Evolutionary conservation across 202 grass and related monocot genomes (phyloP), one percentile per base, ranked within the genome.

Genomic region (Brachypodium distachyon): DNA sequence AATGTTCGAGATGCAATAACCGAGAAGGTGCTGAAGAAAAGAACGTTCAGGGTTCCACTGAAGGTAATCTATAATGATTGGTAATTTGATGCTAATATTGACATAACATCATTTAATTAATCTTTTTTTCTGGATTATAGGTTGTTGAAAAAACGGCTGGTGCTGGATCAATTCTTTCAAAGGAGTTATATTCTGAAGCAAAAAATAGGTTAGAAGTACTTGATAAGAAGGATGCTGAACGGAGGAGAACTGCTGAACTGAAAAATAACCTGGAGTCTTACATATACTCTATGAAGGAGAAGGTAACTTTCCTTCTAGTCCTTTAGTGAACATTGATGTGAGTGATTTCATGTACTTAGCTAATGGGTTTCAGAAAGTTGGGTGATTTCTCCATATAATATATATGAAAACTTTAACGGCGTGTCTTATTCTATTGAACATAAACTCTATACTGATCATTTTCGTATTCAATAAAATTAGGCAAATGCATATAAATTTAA

Each of bases 271-370:
- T 99, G 16, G 96, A 99, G 58, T 93, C 85, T 49, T 99, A 96
- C 77, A 99, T 89, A 87, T 99, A 99, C 78, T 93, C 90, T 53
- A 99, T 89, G 81, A 99, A 91, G 69, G 96, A 99, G 73, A 99
- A 99, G 96, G 96, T 99, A 56, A 9, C n/a, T 76, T 67, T 55
- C 68, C 1, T 71, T 59, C 9, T 37, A 12, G 66, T 79, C 70
- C 59, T 66, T 77, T 33, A 31, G 25, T 69, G 16, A 48, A 27
- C 38, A 48, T 67, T 25, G 58, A 40, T 70, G 27, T 46, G 54
- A 46, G 25, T 42, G 25, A 47, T 17, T 61, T 36, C n/a, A n/a
- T 60, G 17, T 42, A 19, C n/a, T 72, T 63, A 56, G 37, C 47
- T 38, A 51, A 74, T 65, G 19, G 9, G 54, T 21, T 28, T 59